Base-by-base conservation (phyloP, 257 asterid species). In the Rhazya stricta region DNA sequence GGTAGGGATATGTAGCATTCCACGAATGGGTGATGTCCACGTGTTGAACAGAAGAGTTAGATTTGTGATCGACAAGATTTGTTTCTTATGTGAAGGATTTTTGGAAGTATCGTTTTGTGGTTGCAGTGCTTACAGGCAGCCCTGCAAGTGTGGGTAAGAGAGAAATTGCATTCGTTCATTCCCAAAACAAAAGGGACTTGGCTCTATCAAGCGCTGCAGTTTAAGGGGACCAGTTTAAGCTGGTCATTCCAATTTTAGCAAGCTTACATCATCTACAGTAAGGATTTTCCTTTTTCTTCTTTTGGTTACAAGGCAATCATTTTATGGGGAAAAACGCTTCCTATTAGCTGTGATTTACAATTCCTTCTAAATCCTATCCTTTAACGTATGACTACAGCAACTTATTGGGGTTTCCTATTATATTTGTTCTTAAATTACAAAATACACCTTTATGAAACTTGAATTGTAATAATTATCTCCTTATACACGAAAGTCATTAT, bases 41-140 rank as follows among this genome's bases (percentile, higher is more conserved):
- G 32, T 46, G 77, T 51, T n/a, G 4, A 60, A 45, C 23, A 30
- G 12, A 61, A 12, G 23, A 43, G 6, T 6, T 6, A 9, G 11
- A 37, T 37, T n/a, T 27, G 46, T 57, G 48, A 58, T 60, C 42
- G 21, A n/a, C 0, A 29, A 5, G n/a, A 29, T 41, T 41, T 11
- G 53, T 5, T 16, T 75, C 37, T 6, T 37, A 11, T 50, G 2
- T 46, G 12, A 63, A 29, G 25, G 51, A 61, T 70, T 69, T 83
- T 85, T 67, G 90, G 85, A 77, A 72, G 80, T 60, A 85, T 80
- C 77, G 45, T 61, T 72, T 7, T 86, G 95, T 82, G 95, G 95
- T 50, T 76, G 79, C 42, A 65, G 62, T 69, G 81, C 63, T 58
- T 19, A 46, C 56, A 80, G 51, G 51, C 50, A 15, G 46, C 21